Evolutionary conservation across 768 basidiomycete species (phyloP), one percentile per base, ranked within the genome.

Genomic region (Rhizopogon roseolus): DNA sequence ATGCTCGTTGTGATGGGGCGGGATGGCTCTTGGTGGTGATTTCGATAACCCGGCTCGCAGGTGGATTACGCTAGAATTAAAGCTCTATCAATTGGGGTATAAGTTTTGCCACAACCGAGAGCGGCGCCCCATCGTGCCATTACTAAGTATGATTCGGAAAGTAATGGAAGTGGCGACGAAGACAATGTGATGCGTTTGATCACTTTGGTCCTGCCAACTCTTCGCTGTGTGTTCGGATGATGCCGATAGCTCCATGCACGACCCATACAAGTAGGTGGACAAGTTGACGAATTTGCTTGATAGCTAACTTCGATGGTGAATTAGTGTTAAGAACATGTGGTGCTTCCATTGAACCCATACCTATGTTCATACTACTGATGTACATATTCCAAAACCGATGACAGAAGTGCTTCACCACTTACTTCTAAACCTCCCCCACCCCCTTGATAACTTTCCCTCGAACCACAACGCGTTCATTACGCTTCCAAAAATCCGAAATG

Each of bases 401-500:
- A 3, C 11, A 36, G 34, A 36, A 36, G 5, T 11, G 34, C 13
- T 36, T 36, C 34, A 11, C 34, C 34, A 36, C 14, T 34, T 56
- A 36, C 14, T 34, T 56, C 17, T 58, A 80, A 41, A 58, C 48
- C 43, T 82, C 77, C 16, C 84, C 84, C 1, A 85, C 77, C 57
- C 79, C 81, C 71, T 81, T 83, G 53, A 78, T 62, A 5, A 66
- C 60, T 17, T 64, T 69, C 3, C 70, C 70, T 71, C 77, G 83
- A 0, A 90, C 76, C 0, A 85, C 81, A 25, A 81, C 69, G 49
- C 84, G 63, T 60, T 94, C 93, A 66, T 99, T 97, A 53, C 95
- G 73, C 64, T 77, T 81, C 94, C 93, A 97, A 65, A 98, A 99
- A 50, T 90, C 88, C 5, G 91, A 80, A 53, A 98, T 62, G 25